Conservation (phyloP, 331 rosid genomes). For the Quercus phellos region DNA sequence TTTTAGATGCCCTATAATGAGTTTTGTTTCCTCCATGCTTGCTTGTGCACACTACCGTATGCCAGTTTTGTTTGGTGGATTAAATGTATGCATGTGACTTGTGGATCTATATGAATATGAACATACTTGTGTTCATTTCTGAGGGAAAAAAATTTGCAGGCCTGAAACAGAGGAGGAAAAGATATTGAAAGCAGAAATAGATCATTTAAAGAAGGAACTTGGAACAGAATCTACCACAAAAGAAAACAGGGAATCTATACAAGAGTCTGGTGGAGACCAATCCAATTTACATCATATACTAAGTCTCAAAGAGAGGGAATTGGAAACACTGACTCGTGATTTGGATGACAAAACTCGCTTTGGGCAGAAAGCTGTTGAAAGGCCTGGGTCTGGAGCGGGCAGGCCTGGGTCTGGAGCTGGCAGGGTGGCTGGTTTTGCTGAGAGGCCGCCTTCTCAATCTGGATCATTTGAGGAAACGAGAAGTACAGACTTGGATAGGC, state of each 20-base stretch:
- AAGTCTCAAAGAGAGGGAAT: slow-evolving; percentile 56
- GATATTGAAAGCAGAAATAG: slow-evolving; percentile 73
- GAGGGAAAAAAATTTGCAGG: slow-evolving; percentile 42
- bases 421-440: slow-evolving; percentile 40
- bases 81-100: slow-evolving; percentile 23
- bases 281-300: slow-evolving; percentile 30
- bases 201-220: slow-evolving; percentile 60
- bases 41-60: background rate
- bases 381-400: slow-evolving; percentile 77
- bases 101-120: slow-evolving; percentile 8
- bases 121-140: slow-evolving; percentile 23
- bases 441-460: slow-evolving; percentile 68
- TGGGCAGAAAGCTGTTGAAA: slow-evolving; percentile 79
- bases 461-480: slow-evolving; percentile 77
- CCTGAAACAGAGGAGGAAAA: slow-evolving; percentile 71
- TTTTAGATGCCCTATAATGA: background rate
- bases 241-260: slow-evolving; percentile 33
- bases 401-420: slow-evolving; percentile 40
- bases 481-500: slow-evolving; percentile 65
- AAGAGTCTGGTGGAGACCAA: slow-evolving; percentile 46
- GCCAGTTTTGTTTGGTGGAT: slow-evolving; percentile 4
- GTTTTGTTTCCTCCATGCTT: background rate
- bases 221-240: slow-evolving; percentile 36
- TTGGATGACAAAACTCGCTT: slow-evolving; percentile 90
- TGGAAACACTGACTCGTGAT: slow-evolving; percentile 60